Base-by-base conservation (phyloP, 1,139 yeast genomes). In the Barnettozyma hawaiiensis region DNA sequence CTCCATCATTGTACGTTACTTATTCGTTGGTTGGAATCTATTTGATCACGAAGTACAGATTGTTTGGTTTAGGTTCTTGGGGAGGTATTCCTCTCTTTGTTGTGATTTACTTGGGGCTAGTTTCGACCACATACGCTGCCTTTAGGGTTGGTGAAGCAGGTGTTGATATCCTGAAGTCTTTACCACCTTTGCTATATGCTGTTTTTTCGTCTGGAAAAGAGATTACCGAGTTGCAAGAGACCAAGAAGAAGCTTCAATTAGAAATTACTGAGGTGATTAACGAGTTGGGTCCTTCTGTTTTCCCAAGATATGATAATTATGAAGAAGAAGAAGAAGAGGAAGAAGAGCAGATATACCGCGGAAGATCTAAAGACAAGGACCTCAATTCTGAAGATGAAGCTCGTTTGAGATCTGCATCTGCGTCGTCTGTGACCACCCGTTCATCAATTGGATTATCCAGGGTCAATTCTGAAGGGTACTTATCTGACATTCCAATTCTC, bases 71-170 rank as follows among this genome's bases (percentile, higher is more conserved):
- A 3, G 45, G 43, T 43, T 40, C 44, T 28, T 43, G 39, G 53
- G 48, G 51, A 47, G 44, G 47, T 53, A 48, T 48, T 41, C 58
- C 20, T 48, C 57, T 57, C 49, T 73, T 44, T 66, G 68, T 75
- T 39, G 58, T 42, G 33, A 70, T 54, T 54, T 83, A 66, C 71
- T 66, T 62, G 34, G 62, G 62, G 46, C 68, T 70, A 66, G 85
- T 80, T 1, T 55, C 69, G 18, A 81, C 83, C 2, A 82, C 92
- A 0, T 84, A 80, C 57, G 70, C 85, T 39, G 85, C 90, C 1
- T 72, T 83, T 51, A 65, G 74, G 40, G 75, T 82, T 18, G 94
- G 94, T 32, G 94, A 84, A 60, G 79, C 75, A 49, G 92, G 94
- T 8, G 65, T 81, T 71, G 92, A 83, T 61, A 69, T 80, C 35